Evolutionary conservation across 371 early-diverging fungal species (phyloP).

Genomic region (Mucor saturninus): DNA sequence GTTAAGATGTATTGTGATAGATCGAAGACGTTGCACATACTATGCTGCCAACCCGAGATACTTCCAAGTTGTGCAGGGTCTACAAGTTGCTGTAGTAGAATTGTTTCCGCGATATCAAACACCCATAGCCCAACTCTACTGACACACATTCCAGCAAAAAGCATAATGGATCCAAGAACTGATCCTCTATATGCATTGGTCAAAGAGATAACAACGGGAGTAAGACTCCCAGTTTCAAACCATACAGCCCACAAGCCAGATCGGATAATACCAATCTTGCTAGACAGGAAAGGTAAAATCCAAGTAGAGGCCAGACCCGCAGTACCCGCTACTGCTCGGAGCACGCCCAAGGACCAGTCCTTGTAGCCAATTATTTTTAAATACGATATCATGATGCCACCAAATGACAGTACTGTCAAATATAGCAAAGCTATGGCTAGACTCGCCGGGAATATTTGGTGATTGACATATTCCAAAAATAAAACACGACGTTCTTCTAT

Average conservation of each 20-base stretch:
- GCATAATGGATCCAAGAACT: background rate
- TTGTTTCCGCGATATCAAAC: slow-evolving; percentile 10
- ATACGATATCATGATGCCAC: slow-evolving; percentile 7
- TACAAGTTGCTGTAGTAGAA: slow-evolving; percentile 4
- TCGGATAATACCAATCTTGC: slow-evolving; percentile 6
- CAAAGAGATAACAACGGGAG: background rate
- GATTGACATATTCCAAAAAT: slow-evolving; percentile 1
- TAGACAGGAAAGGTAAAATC: slow-evolving; percentile 5
- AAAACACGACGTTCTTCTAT: background rate
- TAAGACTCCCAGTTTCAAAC: background rate
- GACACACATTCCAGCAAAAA: slow-evolving; percentile 8
- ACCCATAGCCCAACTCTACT: slow-evolving; percentile 8
- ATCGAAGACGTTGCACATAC: slow-evolving; percentile 4
- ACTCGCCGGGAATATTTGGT: slow-evolving; percentile 7
- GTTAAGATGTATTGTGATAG: slow-evolving; percentile 7
- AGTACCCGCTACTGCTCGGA: slow-evolving; percentile 5
- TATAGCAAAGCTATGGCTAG: background rate
- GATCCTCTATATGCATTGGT: background rate
- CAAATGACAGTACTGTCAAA: slow-evolving; percentile 8
- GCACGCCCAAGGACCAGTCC: slow-evolving; percentile 2
- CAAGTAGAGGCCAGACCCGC: slow-evolving; percentile 6
- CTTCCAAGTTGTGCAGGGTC: slow-evolving; percentile 7
- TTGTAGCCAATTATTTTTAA: slow-evolving; percentile 5
- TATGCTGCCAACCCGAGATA: slow-evolving; percentile 10
- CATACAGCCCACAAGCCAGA: slow-evolving; percentile 7